Percentiles rank a stretch among this genome's conserved stretches.
Conservation (phyloP, 495 filamentous ascomycete genomes). For the Copromyces sp. region DNA sequence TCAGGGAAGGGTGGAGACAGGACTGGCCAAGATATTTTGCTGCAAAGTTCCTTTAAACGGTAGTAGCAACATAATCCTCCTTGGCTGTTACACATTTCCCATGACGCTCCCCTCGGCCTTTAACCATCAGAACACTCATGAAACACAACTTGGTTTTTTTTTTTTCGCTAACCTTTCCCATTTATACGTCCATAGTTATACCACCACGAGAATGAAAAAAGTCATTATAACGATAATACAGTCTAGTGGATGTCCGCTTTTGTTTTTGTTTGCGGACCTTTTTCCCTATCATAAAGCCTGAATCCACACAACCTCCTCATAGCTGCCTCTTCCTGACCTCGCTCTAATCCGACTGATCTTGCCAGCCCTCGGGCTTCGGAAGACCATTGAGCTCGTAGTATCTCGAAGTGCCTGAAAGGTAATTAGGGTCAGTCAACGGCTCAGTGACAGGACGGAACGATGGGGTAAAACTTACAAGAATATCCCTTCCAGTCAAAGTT, state of each 20-base stretch:
- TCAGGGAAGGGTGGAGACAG: neutral
- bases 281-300: neutral
- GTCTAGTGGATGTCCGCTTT: neutral
- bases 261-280: neutral
- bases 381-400: constrained; percentile 76
- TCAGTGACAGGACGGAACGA: neutral
- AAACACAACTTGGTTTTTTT: neutral
- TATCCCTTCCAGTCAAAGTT: constrained; percentile 99
- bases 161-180: neutral
- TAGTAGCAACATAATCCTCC: neutral
- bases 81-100: neutral
- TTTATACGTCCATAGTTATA: neutral
- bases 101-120: neutral
- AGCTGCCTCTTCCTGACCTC: constrained; percentile 1
- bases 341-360: constrained; percentile 52
- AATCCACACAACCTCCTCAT: neutral
- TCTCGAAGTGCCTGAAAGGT: constrained; percentile 53
- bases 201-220: neutral
- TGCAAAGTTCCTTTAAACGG: neutral
- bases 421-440: constrained; percentile 6
- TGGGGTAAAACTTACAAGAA: constrained; percentile 56
- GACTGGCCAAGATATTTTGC: too few species aligned
- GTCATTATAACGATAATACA: neutral
- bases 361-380: constrained; percentile 71
- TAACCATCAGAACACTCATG: neutral